A percentile compares a stretch with the other conserved stretches of the same genome.
Evolutionary conservation across 768 basidiomycete species (phyloP).

Genomic region (Mycena olivaceomarginata): DNA sequence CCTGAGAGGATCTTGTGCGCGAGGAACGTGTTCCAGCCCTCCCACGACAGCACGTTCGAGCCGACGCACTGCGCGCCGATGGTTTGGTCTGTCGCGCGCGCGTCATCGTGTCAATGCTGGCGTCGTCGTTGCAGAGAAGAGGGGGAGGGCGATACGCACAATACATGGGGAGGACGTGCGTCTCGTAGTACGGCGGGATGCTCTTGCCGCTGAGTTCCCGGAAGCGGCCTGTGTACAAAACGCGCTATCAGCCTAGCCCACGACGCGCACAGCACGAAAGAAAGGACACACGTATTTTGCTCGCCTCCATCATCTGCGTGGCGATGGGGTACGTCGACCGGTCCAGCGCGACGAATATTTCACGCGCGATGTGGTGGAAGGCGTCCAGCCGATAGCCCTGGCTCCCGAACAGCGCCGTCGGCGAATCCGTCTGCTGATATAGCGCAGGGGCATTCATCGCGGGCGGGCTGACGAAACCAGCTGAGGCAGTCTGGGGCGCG

Average conservation of each 20-base stretch:
- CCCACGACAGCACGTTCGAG: conserved; percentile 41
- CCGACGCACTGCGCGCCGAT: conserved; percentile 41
- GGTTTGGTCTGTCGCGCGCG: conserved; percentile 23
- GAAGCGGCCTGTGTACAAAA: conserved; percentile 6
- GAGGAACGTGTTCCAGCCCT: conserved; percentile 45
- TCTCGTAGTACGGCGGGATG: conserved; percentile 42
- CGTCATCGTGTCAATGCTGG: neutral
- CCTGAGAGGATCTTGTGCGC: conserved; percentile 42
- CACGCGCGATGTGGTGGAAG: conserved; percentile 37
- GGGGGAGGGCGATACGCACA: conserved; percentile 25
- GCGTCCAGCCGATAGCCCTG: conserved; percentile 36
- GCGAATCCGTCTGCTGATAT: conserved; percentile 34
- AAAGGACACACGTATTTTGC: conserved; percentile 28
- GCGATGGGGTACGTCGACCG: conserved; percentile 32
- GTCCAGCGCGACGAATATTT: conserved; percentile 40
- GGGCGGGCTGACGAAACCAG: conserved; percentile 17
- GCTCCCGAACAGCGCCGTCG: conserved; percentile 42
- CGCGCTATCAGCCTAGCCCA: neutral
- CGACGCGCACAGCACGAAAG: neutral
- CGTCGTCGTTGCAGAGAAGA: neutral
- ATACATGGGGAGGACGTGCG: conserved; percentile 41
- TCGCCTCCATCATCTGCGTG: conserved; percentile 41
- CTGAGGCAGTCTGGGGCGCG: neutral
- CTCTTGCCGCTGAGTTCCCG: conserved; percentile 30
- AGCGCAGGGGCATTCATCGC: neutral